Conservation (phyloP, 345 rosid species). For the Hevea brasiliensis region DNA sequence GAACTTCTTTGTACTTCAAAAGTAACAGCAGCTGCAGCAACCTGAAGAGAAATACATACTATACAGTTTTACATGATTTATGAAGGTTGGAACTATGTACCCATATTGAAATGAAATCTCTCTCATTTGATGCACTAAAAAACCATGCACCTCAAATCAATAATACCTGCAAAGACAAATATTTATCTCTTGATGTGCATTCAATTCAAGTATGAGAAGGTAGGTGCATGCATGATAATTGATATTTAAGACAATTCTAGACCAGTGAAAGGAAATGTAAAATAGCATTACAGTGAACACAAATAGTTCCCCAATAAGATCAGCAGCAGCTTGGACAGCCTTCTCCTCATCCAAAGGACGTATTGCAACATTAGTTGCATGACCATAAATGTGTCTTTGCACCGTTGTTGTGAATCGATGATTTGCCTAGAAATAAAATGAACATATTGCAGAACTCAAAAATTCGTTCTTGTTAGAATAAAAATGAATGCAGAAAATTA, state of each 20-base stretch:
- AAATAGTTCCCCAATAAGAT: conserved; percentile 83
- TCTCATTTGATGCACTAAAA: neutral
- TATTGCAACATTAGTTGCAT: conserved; percentile 60
- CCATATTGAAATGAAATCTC: neutral
- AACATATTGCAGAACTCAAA: neutral
- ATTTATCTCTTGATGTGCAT: neutral
- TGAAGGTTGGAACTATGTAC: neutral
- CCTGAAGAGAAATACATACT: conserved; percentile 35
- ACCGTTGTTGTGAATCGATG: conserved; percentile 63
- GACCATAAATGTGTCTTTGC: conserved; percentile 73
- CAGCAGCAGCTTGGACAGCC: conserved; percentile 85
- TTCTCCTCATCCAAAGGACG: conserved; percentile 79
- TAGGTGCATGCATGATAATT: neutral
- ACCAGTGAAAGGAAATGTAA: neutral
- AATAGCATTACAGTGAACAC: conserved; percentile 55
- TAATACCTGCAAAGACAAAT: neutral
- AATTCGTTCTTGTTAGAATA: neutral
- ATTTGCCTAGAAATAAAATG: conserved; percentile 48
- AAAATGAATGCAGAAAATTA: too few relatives aligned
- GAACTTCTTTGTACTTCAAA: conserved; percentile 82
- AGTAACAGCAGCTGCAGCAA: conserved; percentile 75
- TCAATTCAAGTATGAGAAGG: neutral
- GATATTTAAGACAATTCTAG: neutral
- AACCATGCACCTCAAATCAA: neutral
- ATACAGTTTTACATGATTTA: neutral